Evolutionary conservation across 2,329 filamentous ascomycete genomes (phyloP), one percentile per base, ranked within the genome.

Genomic region (Aspergillus glaucus): DNA sequence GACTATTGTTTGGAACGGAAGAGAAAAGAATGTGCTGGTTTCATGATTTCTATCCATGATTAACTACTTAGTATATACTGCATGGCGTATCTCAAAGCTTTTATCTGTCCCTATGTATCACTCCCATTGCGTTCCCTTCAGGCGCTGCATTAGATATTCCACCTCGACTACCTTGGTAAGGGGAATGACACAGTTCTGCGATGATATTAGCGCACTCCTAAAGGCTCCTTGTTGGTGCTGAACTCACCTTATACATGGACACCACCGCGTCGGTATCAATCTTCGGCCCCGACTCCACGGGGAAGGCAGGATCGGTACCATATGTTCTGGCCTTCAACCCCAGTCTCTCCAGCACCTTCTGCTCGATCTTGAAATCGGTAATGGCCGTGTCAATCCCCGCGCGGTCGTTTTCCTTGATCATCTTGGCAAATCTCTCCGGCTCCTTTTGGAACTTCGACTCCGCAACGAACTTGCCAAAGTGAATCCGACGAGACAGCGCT

Each of bases 141-240:
- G 74, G 55, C 93, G 81, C 71, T 97, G 89, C 88, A 98, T 95
- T 59, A 98, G 76, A 68, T 98, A 98, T 61, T 98, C 93, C 8
- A 98, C 90, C 76, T 98, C 93, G 37, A 98, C 92, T 55, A 90
- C 86, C 71, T 98, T 98, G n/a, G 93, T 98, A 67, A 97, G 72
- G 0, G 93, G 93, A 59, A 98, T 98, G 52, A 98, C 91, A 71
- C 67, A 95, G 81, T 78, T 83, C 70, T 70, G 30, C 26, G 4
- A 22, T 6, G 30, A 43, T 30, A 19, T 42, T 19, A 44, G 22
- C 45, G 14, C 19, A 39, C 28, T 34, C 26, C 6, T 12, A 5
- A 6, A 17, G 15, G 32, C 48, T 9, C 21, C 1, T 6, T 21
- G 26, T n/a, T n/a, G n/a, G 46, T 24, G 39, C 6, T 46, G n/a